Evolutionary conservation across 257 asterid genomes (phyloP).

Genomic region (Solanum appendiculatum): DNA sequence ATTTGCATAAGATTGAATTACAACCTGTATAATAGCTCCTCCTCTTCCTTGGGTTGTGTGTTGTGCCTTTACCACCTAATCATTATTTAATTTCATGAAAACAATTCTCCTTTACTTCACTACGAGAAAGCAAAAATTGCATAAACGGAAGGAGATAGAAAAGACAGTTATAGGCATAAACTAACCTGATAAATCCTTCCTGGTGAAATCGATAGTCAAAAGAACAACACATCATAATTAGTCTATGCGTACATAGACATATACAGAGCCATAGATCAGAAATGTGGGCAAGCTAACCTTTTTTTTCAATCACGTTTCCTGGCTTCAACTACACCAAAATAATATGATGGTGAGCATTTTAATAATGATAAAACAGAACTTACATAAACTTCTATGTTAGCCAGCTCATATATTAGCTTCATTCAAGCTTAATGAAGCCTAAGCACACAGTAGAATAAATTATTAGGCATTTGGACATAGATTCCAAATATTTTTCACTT

Average conservation of each 20-base stretch:
- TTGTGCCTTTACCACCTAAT: constrained; percentile 81
- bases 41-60: constrained; percentile 94
- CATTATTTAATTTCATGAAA: neutral
- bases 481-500: neutral
- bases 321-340: constrained; percentile 63
- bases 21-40: constrained; percentile 95
- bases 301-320: constrained; percentile 80
- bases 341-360: neutral
- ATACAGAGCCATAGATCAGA: constrained; percentile 1
- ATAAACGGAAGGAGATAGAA: neutral
- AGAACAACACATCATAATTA: constrained; percentile 18
- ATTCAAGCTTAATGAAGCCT: neutral
- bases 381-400: neutral
- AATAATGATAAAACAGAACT: constrained; percentile 4
- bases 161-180: neutral
- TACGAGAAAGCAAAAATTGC: neutral
- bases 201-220: constrained; percentile 22
- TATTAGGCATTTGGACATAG: neutral
- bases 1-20: neutral
- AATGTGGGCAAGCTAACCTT: constrained; percentile 44
- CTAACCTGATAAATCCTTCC: constrained; percentile 86
- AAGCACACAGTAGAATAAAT: neutral
- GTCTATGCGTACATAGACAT: neutral
- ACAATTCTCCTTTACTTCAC: neutral
- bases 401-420: neutral